Evolutionary conservation across 495 filamentous ascomycete genomes (phyloP).

Genomic region (Pyronema domesticum): DNA sequence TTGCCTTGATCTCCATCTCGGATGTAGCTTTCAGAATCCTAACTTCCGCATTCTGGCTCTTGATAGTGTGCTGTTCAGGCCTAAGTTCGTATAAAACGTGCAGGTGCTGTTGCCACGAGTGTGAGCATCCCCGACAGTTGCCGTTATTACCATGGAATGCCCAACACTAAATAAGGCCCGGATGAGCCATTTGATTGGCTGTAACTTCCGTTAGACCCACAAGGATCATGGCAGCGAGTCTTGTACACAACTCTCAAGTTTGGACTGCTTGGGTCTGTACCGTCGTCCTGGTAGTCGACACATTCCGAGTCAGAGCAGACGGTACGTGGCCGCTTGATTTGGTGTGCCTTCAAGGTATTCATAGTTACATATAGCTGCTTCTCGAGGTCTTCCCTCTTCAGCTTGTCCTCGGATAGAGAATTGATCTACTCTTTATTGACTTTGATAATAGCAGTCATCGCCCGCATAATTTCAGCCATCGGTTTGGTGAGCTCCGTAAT

Average conservation of each 20-base stretch:
- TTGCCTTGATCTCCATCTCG: slow-evolving; percentile 13
- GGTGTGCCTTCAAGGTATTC: slow-evolving; percentile 4
- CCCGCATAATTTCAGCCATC: slow-evolving; percentile 16
- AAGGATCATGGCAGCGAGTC: slow-evolving; percentile 11
- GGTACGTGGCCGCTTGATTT: slow-evolving; percentile 7
- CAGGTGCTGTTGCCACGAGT: slow-evolving; percentile 27
- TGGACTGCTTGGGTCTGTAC: not conserved
- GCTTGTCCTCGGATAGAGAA: slow-evolving; percentile 13
- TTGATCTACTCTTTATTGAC: no score
- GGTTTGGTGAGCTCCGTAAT: no score
- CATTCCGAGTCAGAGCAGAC: slow-evolving; percentile 1
- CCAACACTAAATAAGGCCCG: no score
- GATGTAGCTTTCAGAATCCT: slow-evolving; percentile 17
- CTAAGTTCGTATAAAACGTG: slow-evolving; percentile 24
- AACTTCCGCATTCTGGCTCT: slow-evolving; percentile 14
- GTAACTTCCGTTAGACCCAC: no score
- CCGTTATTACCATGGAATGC: slow-evolving; percentile 12
- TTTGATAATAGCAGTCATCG: no score
- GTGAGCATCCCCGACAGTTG: slow-evolving; percentile 15
- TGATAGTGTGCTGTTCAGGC: slow-evolving; percentile 15
- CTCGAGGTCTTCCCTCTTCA: slow-evolving; percentile 16
- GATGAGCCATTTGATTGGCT: no score
- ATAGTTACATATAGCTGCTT: slow-evolving; percentile 17
- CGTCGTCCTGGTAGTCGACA: slow-evolving; percentile 10
- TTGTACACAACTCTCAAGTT: slow-evolving; percentile 10